Base-by-base conservation (phyloP, 495 filamentous ascomycete species). In the Trichocladium uniseriatum region DNA sequence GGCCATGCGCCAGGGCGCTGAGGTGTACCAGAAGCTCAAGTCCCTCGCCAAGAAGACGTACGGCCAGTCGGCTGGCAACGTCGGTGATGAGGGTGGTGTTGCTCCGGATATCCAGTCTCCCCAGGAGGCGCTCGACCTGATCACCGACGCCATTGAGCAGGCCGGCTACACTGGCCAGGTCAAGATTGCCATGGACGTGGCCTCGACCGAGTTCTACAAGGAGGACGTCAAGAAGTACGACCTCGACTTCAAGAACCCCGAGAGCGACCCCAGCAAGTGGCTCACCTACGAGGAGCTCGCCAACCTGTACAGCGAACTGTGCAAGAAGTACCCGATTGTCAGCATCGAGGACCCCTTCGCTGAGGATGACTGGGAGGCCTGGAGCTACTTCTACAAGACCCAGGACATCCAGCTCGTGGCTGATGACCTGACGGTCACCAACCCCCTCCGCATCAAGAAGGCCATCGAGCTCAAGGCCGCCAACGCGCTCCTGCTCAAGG, bases 381-480 rank as follows among this genome's bases (percentile, higher is more conserved):
- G 94, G 94, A 90, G 86, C 82, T 94, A 99, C 86, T 99, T 97
- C 83, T 95, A 84, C 87, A 95, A 95, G 82, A 91, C 86, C 63
- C 87, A 87, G 58, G 83, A 96, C 74, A 90, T 91, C 81, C 94
- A 99, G 79, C 89, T 99, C 67, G 94, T 99, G 54, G 94, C 83
- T 75, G 94, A 85, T 58, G 81, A 85, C 57, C 69, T 92, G 69
- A 92, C 86, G 38, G 94, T 99, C 72, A 99, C 94, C 71, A 99
- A 99, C 82, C 94, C 94, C 45, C 75, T 85, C 53, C 89, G 90
- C 66, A 99, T 99, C 79, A 97, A 97, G 87, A 95, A 95, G 79
- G 84, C 94, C 63, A 96, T 99, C 57, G 92, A 96, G 68, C 83
- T 90, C 64, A 97, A 99, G 86, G 87, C 91, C 60, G 90, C 88